Conservation (phyloP, 805 yeast species). For the Sungouiella blattae region DNA sequence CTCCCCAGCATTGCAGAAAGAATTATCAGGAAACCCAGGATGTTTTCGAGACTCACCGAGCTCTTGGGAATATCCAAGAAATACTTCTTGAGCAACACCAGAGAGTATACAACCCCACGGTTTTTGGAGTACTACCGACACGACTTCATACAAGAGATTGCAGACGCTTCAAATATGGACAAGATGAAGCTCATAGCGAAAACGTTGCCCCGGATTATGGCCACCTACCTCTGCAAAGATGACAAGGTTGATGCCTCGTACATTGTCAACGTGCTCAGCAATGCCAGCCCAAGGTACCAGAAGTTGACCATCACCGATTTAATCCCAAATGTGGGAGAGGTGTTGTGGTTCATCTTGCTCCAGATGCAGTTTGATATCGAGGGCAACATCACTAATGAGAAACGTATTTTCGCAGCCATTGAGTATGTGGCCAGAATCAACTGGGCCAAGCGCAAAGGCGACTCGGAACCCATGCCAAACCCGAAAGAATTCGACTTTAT, state of each 20-base stretch:
- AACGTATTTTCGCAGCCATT: conserved; percentile 42
- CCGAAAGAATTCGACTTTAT: conserved; percentile 21
- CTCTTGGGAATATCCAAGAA: conserved; percentile 59
- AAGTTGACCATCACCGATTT: conserved; percentile 28
- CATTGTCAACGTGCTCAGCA: conserved; percentile 50
- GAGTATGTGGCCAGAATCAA: conserved; percentile 33
- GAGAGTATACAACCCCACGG: conserved; percentile 72
- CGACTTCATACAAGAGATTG: conserved; percentile 62
- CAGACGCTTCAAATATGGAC: conserved; percentile 45
- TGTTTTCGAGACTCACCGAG: conserved; percentile 59
- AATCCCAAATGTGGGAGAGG: conserved; percentile 35
- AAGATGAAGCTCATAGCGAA: conserved; percentile 47
- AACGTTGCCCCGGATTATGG: conserved; percentile 52
- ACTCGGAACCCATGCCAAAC: conserved; percentile 6
- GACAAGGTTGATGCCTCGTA: conserved; percentile 45
- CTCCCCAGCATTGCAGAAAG: conserved; percentile 68
- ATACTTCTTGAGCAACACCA: conserved; percentile 65
- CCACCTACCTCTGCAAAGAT: conserved; percentile 53
- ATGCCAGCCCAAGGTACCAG: conserved; percentile 48
- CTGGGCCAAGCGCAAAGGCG: conserved; percentile 13
- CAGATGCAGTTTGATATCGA: conserved; percentile 31
- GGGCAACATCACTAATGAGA: conserved; percentile 26
- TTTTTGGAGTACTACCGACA: conserved; percentile 62
- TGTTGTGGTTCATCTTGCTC: conserved; percentile 33
- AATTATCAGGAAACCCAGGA: conserved; percentile 55